Conservation (phyloP, 176 grass and related monocot genomes). For the Oryza punctata region DNA sequence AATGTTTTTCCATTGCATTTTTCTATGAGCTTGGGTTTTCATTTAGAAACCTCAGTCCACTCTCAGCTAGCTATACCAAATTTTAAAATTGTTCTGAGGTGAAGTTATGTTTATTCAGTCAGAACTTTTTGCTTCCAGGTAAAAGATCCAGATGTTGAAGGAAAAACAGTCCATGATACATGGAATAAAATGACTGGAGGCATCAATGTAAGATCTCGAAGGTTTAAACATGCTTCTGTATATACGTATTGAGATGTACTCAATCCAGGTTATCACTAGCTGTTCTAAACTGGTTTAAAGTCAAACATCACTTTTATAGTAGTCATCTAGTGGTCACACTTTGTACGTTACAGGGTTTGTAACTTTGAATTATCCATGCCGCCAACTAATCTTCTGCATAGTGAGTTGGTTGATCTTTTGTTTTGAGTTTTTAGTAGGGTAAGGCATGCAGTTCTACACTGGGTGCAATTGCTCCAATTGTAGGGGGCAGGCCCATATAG, state of each 20-base stretch:
- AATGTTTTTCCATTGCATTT: slow-evolving; percentile 11
- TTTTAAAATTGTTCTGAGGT: background rate
- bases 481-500: background rate
- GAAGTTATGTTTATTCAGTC: slow-evolving; percentile 3
- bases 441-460: background rate
- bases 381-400: background rate
- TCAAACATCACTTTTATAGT: background rate
- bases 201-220: slow-evolving; percentile 65
- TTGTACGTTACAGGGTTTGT: slow-evolving; percentile 6
- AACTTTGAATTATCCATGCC: background rate
- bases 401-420: background rate
- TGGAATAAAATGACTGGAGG: slow-evolving; percentile 57
- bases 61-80: slow-evolving; percentile 19
- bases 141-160: slow-evolving; percentile 75
- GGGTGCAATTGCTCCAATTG: background rate
- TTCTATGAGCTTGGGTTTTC: slow-evolving; percentile 23
- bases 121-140: slow-evolving; percentile 52
- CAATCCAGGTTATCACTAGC: slow-evolving; percentile 8
- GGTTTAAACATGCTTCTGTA: background rate
- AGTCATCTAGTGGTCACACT: background rate
- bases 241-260: slow-evolving; percentile 6
- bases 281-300: slow-evolving; percentile 1
- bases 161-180: slow-evolving; percentile 78
- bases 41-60: background rate
- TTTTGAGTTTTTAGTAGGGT: background rate